Percentiles rank a stretch among this genome's conserved stretches.
Evolutionary conservation across 768 basidiomycete genomes (phyloP).

Genomic region (Hygrophoropsis aurantiaca): DNA sequence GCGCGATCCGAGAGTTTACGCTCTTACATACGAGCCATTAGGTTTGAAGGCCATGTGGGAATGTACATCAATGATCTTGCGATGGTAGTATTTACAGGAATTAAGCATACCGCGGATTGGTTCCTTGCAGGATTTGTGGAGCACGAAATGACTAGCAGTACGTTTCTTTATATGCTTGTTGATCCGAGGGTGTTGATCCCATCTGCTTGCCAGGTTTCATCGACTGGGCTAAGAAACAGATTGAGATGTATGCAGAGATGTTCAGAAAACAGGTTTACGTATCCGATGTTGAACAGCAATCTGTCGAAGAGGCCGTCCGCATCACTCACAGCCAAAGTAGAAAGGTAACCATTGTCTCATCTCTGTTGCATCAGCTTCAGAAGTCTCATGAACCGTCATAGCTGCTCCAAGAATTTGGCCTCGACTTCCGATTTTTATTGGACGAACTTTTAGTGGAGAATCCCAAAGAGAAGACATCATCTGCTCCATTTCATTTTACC

Average conservation of each 20-base stretch:
- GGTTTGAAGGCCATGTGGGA: slow-evolving; percentile 85
- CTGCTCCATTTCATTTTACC: slow-evolving; percentile 23
- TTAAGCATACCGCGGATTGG: slow-evolving; percentile 99
- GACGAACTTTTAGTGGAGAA: slow-evolving; percentile 61
- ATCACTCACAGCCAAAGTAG: slow-evolving; percentile 81
- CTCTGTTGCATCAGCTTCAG: not conserved
- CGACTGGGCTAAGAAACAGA: slow-evolving; percentile 87
- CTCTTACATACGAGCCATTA: slow-evolving; percentile 79
- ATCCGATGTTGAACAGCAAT: slow-evolving; percentile 67
- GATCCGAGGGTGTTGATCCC: not conserved
- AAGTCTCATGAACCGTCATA: slow-evolving; percentile 24
- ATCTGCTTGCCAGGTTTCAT: slow-evolving; percentile 67
- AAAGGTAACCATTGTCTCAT: slow-evolving; percentile 55
- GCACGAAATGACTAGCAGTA: slow-evolving; percentile 90
- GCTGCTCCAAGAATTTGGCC: slow-evolving; percentile 89
- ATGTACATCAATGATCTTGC: slow-evolving; percentile 87
- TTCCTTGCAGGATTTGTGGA: slow-evolving; percentile 94
- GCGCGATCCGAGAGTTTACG: slow-evolving; percentile 76
- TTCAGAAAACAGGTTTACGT: slow-evolving; percentile 92
- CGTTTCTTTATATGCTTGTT: slow-evolving; percentile 25
- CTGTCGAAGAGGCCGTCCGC: slow-evolving; percentile 74
- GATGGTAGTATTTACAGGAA: slow-evolving; percentile 87
- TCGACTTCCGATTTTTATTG: slow-evolving; percentile 94
- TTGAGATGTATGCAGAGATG: slow-evolving; percentile 78
- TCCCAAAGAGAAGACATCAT: slow-evolving; percentile 39